Base-by-base conservation (phyloP, 2,329 filamentous ascomycete species). In the Fusarium sp. region DNA sequence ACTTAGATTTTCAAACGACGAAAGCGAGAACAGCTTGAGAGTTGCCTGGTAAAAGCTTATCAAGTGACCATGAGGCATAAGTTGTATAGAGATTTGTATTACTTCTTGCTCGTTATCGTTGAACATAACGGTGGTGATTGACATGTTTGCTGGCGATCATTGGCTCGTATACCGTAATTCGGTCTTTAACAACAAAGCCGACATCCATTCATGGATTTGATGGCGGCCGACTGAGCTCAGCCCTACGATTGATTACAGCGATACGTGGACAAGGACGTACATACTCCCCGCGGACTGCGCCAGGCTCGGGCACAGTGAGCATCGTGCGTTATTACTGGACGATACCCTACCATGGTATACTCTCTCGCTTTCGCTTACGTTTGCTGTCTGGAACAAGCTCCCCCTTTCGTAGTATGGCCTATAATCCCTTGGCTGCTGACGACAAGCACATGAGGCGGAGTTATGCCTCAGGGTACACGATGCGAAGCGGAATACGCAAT, bases 191-290 rank as follows among this genome's bases (percentile, higher is more conserved):
- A 44, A 44, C 53, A 38, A 62, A 35, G n/a, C 47, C 70, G 67
- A 72, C 59, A 64, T 37, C 47, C 54, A 42, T 60, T 47, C 19
- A 25, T n/a, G 19, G 56, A 25, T 46, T 38, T 40, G n/a, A 49
- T 52, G 54, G 64, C 70, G 69, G 72, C 67, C 60, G 67, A 68
- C 66, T 58, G 54, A 73, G 52, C 73, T 75, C 73, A 75, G 73
- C 73, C 73, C 73, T 75, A 75, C 61, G 33, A 67, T 53, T 35
- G 57, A 58, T 57, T 53, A 58, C 54, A 58, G 30, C 21, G 25
- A 72, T 56, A 58, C 52, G 71, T 71, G 52, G 64, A 47, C 61
- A 56, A 57, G 60, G 64, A 66, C 64, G 70, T 52, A 69, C 60
- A 65, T 47, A 59, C 59, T 62, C 54, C 19, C 50, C 50, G 21